Conservation (phyloP, 1,284 basidiomycete species). For the Cryptococcus hybrid region DNA sequence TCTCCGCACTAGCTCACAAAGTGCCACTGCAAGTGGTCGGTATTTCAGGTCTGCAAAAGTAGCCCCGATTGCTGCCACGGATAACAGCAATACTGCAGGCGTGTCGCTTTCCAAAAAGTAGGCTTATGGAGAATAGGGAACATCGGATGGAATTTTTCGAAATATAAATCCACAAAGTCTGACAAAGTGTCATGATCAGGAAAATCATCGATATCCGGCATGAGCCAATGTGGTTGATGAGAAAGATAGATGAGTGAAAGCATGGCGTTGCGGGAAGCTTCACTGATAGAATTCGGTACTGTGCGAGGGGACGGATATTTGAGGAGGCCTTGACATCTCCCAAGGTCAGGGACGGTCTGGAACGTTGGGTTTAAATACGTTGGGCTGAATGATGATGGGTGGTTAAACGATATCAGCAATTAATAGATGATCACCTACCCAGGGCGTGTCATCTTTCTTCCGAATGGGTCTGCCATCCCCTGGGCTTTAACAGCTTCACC, state of each 20-base stretch:
- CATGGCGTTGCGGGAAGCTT: constrained; percentile 34
- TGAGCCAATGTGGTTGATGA: constrained; percentile 32
- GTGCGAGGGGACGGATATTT: constrained; percentile 7
- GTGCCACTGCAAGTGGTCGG: constrained; percentile 29
- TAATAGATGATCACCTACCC: constrained; percentile 21
- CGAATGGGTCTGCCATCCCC: constrained; percentile 16
- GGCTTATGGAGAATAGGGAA: constrained; percentile 40
- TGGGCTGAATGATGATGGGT: constrained; percentile 17
- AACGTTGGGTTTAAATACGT: constrained; percentile 31
- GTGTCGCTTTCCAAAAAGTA: constrained; percentile 21
- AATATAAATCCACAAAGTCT: constrained; percentile 40
- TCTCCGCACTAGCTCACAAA: constrained; percentile 33
- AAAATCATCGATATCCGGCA: constrained; percentile 37
- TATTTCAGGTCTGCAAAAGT: constrained; percentile 33
- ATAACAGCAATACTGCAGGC: constrained; percentile 35
- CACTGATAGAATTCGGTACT: constrained; percentile 15
- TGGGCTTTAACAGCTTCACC: constrained; percentile 6
- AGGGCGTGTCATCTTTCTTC: constrained; percentile 27
- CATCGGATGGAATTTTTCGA: constrained; percentile 40
- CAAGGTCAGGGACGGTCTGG: constrained; percentile 30
- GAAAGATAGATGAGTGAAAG: constrained; percentile 36
- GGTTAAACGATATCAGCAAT: neutral
- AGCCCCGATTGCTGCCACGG: constrained; percentile 32
- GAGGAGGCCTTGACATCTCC: constrained; percentile 29
- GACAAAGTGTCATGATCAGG: constrained; percentile 31